Base-by-base conservation (phyloP, 164 flowering plant species). In the Chloranthus sessilifolius region DNA sequence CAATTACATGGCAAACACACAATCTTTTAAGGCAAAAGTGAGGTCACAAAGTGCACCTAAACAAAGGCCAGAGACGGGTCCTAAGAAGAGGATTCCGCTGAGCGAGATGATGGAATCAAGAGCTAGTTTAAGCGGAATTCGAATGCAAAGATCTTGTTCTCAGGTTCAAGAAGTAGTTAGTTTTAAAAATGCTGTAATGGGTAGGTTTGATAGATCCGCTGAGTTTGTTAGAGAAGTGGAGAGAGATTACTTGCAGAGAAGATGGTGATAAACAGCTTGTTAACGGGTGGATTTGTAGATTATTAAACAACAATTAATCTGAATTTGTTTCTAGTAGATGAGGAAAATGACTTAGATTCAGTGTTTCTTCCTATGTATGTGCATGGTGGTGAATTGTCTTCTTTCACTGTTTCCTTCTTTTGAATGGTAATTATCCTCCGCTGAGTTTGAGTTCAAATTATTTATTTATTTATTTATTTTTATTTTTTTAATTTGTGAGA, bases 21-120 rank as follows among this genome's bases (percentile, higher is more conserved):
- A 82, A 29, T 85, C 94, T 0, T 88, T 77, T 31, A 69, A 59
- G 35, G 96, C 96, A 1, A 88, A 88, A 41, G 39, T 67, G 47
- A 66, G 96, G 71, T 85, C 94, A 19, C 69, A 63, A 6, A 84
- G 94, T 43, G 94, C 90, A 0, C 96, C 96, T 1, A 88, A 75
- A 64, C 94, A 88, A 31, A 74, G 96, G 52, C 96, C 90, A 0
- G 94, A 85, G 51, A 62, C 78, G 5, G 61, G 64, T 9, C 55
- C 76, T 0, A 83, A 64, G 72, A 81, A 76, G 69, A 66, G 66
- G 63, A 55, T 78, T 4, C 73, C 96, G 0, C 69, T 88, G 12
- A 55, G 70, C 34, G 96, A 84, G 27, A 58, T 82, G n/a, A 67
- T 79, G 70, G 90, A 83, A 20, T 64, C 90, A 2, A 65, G 92